Evolutionary conservation across 805 yeast species (phyloP).

Genomic region (Phaffomyces thermotolerans): DNA sequence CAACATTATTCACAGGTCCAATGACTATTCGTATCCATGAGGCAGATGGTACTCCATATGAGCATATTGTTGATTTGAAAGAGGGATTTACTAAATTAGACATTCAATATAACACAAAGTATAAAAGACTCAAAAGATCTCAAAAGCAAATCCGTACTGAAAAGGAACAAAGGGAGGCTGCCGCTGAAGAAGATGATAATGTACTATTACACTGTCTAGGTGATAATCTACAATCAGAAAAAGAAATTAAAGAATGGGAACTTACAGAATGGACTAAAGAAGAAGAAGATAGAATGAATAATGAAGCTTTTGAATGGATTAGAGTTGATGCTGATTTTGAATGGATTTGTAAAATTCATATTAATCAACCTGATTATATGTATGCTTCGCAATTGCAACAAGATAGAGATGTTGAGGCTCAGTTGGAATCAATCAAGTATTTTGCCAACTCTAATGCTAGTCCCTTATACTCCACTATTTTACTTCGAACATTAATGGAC

Average conservation of each 20-base stretch:
- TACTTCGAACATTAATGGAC: slow-evolving; percentile 79
- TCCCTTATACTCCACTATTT: slow-evolving; percentile 61
- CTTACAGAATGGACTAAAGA: slow-evolving; percentile 62
- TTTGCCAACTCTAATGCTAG: slow-evolving; percentile 60
- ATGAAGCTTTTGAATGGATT: slow-evolving; percentile 96
- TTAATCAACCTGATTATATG: slow-evolving; percentile 93
- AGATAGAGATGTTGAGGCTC: slow-evolving; percentile 96
- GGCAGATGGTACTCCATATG: slow-evolving; percentile 98
- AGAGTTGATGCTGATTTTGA: slow-evolving; percentile 97
- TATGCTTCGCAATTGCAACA: slow-evolving; percentile 88
- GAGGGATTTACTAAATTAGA: slow-evolving; percentile 83
- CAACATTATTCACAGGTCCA: slow-evolving; percentile 72
- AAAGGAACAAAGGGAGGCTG: slow-evolving; percentile 33
- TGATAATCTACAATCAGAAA: slow-evolving; percentile 56
- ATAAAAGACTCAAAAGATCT: slow-evolving; percentile 69
- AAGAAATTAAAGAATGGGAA: slow-evolving; percentile 65
- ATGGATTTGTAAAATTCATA: slow-evolving; percentile 80
- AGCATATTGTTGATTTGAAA: slow-evolving; percentile 88
- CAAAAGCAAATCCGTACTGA: slow-evolving; percentile 32
- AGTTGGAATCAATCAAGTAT: slow-evolving; percentile 69
- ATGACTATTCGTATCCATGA: slow-evolving; percentile 96
- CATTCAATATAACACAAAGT: slow-evolving; percentile 91
- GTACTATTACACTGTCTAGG: slow-evolving; percentile 58
- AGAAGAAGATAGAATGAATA: slow-evolving; percentile 59
- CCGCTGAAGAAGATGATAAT: slow-evolving; percentile 27